Percentiles rank a stretch among this genome's conserved stretches.
phyloP scores from a whole-genome alignment of 2,329 filamentous ascomycete genomes.

The Trichocomaceae sp. region DNA sequence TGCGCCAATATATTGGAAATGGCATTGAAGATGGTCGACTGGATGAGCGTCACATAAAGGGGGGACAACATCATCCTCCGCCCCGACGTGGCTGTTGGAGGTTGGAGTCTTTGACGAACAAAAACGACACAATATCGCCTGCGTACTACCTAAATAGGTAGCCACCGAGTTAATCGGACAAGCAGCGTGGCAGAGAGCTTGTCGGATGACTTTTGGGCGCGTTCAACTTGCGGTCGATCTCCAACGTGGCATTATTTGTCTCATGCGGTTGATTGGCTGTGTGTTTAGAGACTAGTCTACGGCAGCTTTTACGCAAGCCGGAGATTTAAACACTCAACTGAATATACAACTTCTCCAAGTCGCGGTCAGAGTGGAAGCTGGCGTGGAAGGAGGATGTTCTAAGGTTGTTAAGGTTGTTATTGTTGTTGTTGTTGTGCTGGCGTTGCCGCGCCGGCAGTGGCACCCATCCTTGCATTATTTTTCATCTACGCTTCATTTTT shows the following conservation, averaged over 20 bases:
- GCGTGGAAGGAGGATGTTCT: no score
- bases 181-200: neutral
- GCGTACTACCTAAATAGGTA: no score
- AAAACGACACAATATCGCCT: neutral
- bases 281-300: neutral
- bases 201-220: neutral
- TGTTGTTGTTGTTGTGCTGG: neutral
- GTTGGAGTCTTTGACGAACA: neutral
- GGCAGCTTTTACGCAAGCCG: neutral
- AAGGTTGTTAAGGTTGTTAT: no score
- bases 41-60: constrained; percentile 29
- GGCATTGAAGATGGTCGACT: constrained; percentile 33
- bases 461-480: neutral
- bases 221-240: neutral
- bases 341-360: neutral
- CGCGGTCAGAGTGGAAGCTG: neutral
- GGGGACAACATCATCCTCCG: constrained; percentile 19
- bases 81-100: neutral
- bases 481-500: neutral
- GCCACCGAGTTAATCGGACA: neutral
- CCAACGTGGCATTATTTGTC: neutral
- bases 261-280: neutral
- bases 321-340: neutral
- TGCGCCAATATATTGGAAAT: constrained; percentile 35
- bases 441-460: no score